Percentiles rank a stretch among this genome's conserved stretches.
Conservation (phyloP, 257 asterid genomes). For the Nicotiana benthamiana region DNA sequence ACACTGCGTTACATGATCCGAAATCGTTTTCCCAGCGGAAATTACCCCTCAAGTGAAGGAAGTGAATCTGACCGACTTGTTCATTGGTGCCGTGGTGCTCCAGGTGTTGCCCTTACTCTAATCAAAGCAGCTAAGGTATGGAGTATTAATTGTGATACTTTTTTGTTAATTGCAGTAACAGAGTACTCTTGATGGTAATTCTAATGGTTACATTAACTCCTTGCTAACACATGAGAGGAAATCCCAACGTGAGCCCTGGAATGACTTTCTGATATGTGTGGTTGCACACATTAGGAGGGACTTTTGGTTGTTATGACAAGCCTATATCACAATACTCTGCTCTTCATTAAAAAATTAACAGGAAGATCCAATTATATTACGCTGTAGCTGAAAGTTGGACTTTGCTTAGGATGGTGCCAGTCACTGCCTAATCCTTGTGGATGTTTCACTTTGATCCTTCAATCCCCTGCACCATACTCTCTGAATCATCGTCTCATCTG, state of each 20-base stretch:
- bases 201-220: neutral
- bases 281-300: neutral
- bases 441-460: neutral
- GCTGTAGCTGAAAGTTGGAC: neutral
- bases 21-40: conserved; percentile 67
- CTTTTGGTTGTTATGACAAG: neutral
- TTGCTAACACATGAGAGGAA: neutral
- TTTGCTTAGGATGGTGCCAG: neutral
- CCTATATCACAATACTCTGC: neutral
- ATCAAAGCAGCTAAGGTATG: conserved; percentile 69
- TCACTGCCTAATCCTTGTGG: neutral
- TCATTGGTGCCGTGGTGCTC: conserved; percentile 94
- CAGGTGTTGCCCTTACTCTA: conserved; percentile 71
- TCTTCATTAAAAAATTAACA: neutral
- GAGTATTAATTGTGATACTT: neutral
- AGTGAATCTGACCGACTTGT: conserved; percentile 61
- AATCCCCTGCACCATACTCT: neutral
- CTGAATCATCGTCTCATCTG: neutral
- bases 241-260: neutral
- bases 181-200: neutral
- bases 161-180: neutral
- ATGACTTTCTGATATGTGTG: neutral
- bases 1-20: conserved; percentile 58
- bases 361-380: neutral
- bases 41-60: conserved; percentile 76